Evolutionary conservation across 1,139 yeast genomes (phyloP), one percentile per base, ranked within the genome.

Genomic region (Taphrina deformans): DNA sequence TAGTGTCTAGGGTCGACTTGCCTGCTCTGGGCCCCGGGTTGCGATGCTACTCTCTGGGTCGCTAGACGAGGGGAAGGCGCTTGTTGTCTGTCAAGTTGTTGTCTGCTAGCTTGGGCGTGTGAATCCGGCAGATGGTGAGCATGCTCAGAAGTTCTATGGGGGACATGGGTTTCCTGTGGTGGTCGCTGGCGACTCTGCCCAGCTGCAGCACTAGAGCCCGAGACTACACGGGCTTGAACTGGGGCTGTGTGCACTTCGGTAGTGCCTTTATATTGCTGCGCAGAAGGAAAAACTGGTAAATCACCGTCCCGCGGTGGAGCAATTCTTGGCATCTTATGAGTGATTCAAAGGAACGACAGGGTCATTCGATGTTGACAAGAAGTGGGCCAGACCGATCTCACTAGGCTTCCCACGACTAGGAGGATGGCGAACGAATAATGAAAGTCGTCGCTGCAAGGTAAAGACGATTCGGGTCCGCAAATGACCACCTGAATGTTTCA

Each of bases 241-340:
- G 41, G 41, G 33, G 18, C 21, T n/a, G 33, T 38, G 38, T 38
- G n/a, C 12, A 38, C 58, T 21, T 53, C 46, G 9, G 35, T 38
- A n/a, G 48, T 38, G 48, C 46, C 46, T 9, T 23, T 24, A 26
- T 53, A 53, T 35, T 53, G 58, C 58, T 38, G 45, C 10, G 58
- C 46, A 3, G 58, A 38, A n/a, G 58, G 58, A 14, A 53, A 53
- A 4, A 21, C 48, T 40, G 58, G 58, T 14, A 53, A 21, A 53
- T 53, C 46, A 31, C 58, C 58, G 29, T 33, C 55, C 23, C 31
- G 45, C 18, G 58, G 58, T 18, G 45, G 48, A n/a, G 58, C 58
- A 21, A 35, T 35, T n/a, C 31, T 23, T 23, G 55, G 41, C 55
- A 51, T 51, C 29, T 16, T 27, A 18, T 18, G 27, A 18, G 7